Evolutionary conservation across 495 filamentous ascomycete genomes (phyloP), one percentile per base, ranked within the genome.

Genomic region (Penicillium alfredii): DNA sequence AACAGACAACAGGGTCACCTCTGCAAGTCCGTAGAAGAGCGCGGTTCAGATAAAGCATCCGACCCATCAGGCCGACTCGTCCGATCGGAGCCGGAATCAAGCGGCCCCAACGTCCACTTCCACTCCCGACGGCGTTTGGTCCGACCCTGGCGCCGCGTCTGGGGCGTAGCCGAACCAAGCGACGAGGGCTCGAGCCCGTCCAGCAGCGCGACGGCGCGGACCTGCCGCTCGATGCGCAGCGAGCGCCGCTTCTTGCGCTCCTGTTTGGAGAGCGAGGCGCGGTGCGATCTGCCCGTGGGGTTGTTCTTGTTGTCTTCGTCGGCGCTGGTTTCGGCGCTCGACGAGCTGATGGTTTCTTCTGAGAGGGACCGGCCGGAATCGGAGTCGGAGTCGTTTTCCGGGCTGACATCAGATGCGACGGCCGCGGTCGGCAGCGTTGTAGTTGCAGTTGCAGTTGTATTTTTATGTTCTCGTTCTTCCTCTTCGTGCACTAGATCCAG

Each of bases 81-180:
- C n/a, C 26, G 29, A 5, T 17, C 17, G 19, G 40, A 23, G 5
- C 24, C 17, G 14, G 40, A 25, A 3, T 58, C 40, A 4, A 64
- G 14, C 5, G 74, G 67, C 0, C 63, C 73, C 10, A 79, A 46
- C 3, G 76, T 79, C 76, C 76, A 79, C 32, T 59, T 54, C 76
- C 76, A 79, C 49, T 74, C 67, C 12, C 74, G 52, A 4, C 69
- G 63, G 14, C 70, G 68, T 36, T 77, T 78, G 36, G 51, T 51
- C 2, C 72, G 66, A 15, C 56, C 60, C 14, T 69, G 68, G 4
- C 66, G 60, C 3, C 74, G 71, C 6, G 71, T 76, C 23, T 66
- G 64, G 1, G 74, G 70, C 25, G 60, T 69, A 6, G 56, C 56
- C 5, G 58, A 56, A 31, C 53, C 56, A 41, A 56, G 52, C 8